Percentiles rank a stretch among this genome's conserved stretches.
phyloP scores from a whole-genome alignment of 2,329 filamentous ascomycete genomes.

The Colletotrichum limetticola region DNA sequence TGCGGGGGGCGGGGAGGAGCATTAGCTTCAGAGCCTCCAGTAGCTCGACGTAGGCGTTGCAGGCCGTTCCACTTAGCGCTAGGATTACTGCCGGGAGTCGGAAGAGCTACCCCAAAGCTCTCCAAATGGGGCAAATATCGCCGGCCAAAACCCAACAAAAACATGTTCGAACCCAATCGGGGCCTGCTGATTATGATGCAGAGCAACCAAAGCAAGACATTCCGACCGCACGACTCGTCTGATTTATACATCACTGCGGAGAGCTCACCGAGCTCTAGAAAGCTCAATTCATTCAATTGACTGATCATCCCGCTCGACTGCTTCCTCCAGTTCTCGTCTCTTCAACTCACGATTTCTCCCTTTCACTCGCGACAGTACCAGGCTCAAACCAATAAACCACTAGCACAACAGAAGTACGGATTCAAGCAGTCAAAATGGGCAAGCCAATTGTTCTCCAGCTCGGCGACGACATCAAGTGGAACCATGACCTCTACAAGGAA shows the following conservation, averaged over 20 bases:
- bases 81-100: neutral
- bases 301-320: neutral
- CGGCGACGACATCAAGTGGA: constrained; percentile 34
- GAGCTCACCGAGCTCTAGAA: neutral
- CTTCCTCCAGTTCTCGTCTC: neutral
- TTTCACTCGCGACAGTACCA: too few relatives aligned
- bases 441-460: constrained; percentile 33
- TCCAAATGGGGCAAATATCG: constrained; percentile 28
- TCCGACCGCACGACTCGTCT: constrained; percentile 10
- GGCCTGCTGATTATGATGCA: neutral
- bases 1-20: constrained; percentile 18
- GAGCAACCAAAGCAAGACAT: constrained; percentile 4
- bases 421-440: constrained; percentile 16
- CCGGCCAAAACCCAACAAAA: constrained; percentile 23
- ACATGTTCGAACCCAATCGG: constrained; percentile 19
- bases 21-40: constrained; percentile 8
- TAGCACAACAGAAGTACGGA: neutral
- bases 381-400: neutral
- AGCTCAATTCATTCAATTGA: neutral
- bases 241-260: constrained; percentile 19
- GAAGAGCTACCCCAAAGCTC: constrained; percentile 23
- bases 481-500: constrained; percentile 33
- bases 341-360: neutral
- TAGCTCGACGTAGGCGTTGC: constrained; percentile 5
- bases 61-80: neutral